phyloP scores from a whole-genome alignment of 2,329 filamentous ascomycete genomes.

The Cytospora chrysosperma region DNA sequence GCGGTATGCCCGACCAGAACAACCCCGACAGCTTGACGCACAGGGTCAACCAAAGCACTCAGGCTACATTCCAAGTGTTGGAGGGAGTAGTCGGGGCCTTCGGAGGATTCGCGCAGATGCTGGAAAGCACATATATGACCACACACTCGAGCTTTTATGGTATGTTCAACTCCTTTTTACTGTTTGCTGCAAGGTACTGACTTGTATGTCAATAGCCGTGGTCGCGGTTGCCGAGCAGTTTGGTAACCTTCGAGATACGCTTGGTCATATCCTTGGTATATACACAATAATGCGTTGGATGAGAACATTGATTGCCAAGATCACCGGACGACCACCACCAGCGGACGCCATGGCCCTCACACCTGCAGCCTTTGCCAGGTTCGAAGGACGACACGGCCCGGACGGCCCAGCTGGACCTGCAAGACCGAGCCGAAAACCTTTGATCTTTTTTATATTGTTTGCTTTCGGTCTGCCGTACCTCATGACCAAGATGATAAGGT shows the following conservation, averaged over 20 bases:
- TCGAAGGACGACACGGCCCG: constrained; percentile 66
- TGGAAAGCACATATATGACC: constrained; percentile 99
- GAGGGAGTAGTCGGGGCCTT: constrained; percentile 96
- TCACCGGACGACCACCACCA: constrained; percentile 87
- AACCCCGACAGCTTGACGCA: constrained; percentile 94
- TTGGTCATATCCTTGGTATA: constrained; percentile 91
- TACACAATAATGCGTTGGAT: constrained; percentile 96
- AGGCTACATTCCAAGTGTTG: constrained; percentile 96
- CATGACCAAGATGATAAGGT: constrained; percentile 92
- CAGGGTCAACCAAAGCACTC: constrained; percentile 90
- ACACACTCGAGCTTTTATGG: constrained; percentile 98
- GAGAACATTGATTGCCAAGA: constrained; percentile 83
- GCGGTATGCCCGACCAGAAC: constrained; percentile 63
- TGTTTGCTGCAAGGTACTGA: constrained; percentile 10
- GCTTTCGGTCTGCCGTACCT: constrained; percentile 95
- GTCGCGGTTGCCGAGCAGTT: constrained; percentile 98
- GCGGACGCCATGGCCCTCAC: constrained; percentile 85
- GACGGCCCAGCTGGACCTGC: constrained; percentile 63
- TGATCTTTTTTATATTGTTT: constrained; percentile 91
- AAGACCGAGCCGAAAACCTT: constrained; percentile 87
- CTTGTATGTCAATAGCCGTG: constrained; percentile 65
- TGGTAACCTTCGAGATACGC: constrained; percentile 84
- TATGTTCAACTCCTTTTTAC: constrained; percentile 48
- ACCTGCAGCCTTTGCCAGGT: constrained; percentile 85
- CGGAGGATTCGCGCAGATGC: constrained; percentile 97